phyloP scores from a whole-genome alignment of 768 basidiomycete species.

The Leccinum boreale region DNA sequence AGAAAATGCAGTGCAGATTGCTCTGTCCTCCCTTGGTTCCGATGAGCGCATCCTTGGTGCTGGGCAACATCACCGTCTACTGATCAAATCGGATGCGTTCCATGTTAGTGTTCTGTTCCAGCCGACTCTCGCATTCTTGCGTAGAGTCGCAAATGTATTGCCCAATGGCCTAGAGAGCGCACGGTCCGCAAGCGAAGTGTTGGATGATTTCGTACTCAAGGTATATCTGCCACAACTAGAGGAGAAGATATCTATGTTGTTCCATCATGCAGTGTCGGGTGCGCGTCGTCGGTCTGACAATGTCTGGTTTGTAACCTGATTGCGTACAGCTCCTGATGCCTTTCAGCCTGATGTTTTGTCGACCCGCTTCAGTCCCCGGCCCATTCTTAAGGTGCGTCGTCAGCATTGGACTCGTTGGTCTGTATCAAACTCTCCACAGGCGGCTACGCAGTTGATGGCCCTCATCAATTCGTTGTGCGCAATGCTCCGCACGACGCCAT shows the following conservation, averaged over 20 bases:
- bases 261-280: conserved; percentile 84
- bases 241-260: conserved; percentile 84
- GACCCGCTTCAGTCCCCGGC: conserved; percentile 59
- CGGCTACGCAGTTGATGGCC: conserved; percentile 79
- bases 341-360: conserved; percentile 81
- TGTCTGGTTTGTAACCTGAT: conserved; percentile 1
- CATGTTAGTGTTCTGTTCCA: conserved; percentile 94
- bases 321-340: conserved; percentile 66
- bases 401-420: background rate
- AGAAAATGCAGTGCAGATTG: conserved; percentile 58
- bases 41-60: conserved; percentile 73
- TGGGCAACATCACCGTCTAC: conserved; percentile 78
- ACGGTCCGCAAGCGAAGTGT: conserved; percentile 62
- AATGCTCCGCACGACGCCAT: conserved; percentile 89
- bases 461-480: conserved; percentile 88
- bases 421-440: conserved; percentile 43
- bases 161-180: conserved; percentile 67
- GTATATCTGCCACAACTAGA: conserved; percentile 94
- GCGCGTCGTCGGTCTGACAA: conserved; percentile 15
- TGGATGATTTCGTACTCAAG: conserved; percentile 91
- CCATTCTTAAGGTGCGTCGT: conserved; percentile 68
- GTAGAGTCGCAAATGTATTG: conserved; percentile 65
- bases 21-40: conserved; percentile 55
- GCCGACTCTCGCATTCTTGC: conserved; percentile 84
- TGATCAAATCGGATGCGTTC: conserved; percentile 90